Evolutionary conservation across 2,329 filamentous ascomycete species (phyloP).

Genomic region (Fusarium sp.): DNA sequence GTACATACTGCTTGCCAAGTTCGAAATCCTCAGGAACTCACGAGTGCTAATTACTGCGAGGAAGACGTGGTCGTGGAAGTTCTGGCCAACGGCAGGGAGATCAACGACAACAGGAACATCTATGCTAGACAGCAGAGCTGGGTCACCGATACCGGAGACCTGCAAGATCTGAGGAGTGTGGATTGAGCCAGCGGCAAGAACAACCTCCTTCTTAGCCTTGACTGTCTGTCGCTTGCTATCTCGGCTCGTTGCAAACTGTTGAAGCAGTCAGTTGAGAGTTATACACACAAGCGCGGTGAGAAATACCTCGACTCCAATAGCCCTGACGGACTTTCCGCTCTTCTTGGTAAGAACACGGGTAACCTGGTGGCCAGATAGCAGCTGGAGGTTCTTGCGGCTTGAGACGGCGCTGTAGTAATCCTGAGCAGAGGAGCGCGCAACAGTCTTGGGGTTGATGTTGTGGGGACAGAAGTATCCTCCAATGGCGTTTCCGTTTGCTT

Average conservation of each 20-base stretch:
- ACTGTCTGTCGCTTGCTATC: background rate
- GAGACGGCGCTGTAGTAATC: conserved; percentile 31
- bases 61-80: conserved; percentile 56
- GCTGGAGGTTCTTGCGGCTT: conserved; percentile 31
- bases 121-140: conserved; percentile 51
- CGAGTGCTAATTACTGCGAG: conserved; percentile 13
- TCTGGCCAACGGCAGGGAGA: conserved; percentile 62
- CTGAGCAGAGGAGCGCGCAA: conserved; percentile 32
- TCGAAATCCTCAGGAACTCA: background rate
- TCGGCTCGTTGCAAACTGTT: conserved; percentile 22
- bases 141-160: conserved; percentile 61
- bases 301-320: conserved; percentile 37
- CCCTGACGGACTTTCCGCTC: conserved; percentile 1
- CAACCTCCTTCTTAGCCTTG: conserved; percentile 52
- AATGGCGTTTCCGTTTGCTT: conserved; percentile 35
- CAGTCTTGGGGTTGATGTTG: conserved; percentile 28
- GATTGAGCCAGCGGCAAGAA: conserved; percentile 56
- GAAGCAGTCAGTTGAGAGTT: accelerated
- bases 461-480: conserved; percentile 41
- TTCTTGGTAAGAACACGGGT: conserved; percentile 37
- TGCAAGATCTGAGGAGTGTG: conserved; percentile 61
- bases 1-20: too few species aligned
- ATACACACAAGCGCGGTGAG: accelerated
- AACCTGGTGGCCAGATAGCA: conserved; percentile 30
- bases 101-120: conserved; percentile 58